A percentile compares a stretch with the other conserved stretches of the same genome.
Evolutionary conservation across 306 rosid genomes (phyloP).

Genomic region (Delonix regia): DNA sequence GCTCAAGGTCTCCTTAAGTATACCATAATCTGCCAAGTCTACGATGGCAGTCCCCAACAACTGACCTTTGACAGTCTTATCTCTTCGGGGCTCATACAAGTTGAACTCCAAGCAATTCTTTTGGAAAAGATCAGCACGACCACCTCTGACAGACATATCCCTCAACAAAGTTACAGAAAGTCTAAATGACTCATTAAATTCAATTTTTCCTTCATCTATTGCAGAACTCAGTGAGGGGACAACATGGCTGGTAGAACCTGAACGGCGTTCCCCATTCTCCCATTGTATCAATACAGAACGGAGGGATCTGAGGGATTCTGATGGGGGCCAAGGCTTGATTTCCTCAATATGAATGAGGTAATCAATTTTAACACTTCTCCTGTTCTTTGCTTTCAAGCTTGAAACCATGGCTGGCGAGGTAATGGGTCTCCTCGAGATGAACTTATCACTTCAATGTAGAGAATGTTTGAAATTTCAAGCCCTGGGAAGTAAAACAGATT

Average conservation of each 20-base stretch:
- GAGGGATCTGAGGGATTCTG: slow-evolving; percentile 73
- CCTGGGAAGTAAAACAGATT: slow-evolving; percentile 37
- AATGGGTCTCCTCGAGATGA: slow-evolving; percentile 19
- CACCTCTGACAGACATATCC: slow-evolving; percentile 71
- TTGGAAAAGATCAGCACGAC: slow-evolving; percentile 65
- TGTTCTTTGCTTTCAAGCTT: slow-evolving; percentile 69
- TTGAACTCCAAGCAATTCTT: slow-evolving; percentile 83
- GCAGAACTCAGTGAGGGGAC: slow-evolving; percentile 66
- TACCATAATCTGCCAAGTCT: slow-evolving; percentile 87
- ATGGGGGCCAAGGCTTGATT: slow-evolving; percentile 97
- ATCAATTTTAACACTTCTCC: slow-evolving; percentile 64
- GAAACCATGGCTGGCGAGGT: slow-evolving; percentile 54
- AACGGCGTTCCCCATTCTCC: slow-evolving; percentile 84
- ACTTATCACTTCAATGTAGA: slow-evolving; percentile 41
- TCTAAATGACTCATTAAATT: slow-evolving; percentile 77
- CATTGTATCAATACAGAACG: slow-evolving; percentile 87
- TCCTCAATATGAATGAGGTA: slow-evolving; percentile 75
- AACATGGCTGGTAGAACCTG: slow-evolving; percentile 79
- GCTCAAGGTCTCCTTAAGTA: slow-evolving; percentile 61
- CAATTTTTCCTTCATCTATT: slow-evolving; percentile 81
- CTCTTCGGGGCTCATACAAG: slow-evolving; percentile 87
- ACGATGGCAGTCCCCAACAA: slow-evolving; percentile 74
- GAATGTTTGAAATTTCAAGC: slow-evolving; percentile 35
- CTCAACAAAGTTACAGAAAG: slow-evolving; percentile 68
- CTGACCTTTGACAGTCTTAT: slow-evolving; percentile 81